These are phyloP conservation scores for Suhomyces emberorum DNA, from an alignment of 805 yeast genomes.

Conservation along the genomic window DNA sequence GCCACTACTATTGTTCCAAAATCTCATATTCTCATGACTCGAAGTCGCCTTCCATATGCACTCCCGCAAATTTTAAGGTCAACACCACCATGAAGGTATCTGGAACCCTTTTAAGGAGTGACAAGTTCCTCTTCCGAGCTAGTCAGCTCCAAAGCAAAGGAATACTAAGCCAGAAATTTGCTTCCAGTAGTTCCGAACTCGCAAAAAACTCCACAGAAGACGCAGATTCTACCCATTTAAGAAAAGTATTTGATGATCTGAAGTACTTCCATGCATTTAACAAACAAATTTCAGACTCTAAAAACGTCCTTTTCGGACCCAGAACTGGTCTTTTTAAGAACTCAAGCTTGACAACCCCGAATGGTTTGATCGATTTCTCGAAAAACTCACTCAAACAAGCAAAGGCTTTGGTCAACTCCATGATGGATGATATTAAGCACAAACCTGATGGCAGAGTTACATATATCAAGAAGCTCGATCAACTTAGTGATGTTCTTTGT, in stretches of 20 bases:
- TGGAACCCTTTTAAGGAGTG: conserved; percentile 3
- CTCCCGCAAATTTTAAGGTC: too few relatives aligned
- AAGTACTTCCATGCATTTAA: conserved; percentile 54
- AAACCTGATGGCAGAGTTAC: conserved; percentile 43
- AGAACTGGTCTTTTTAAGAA: conserved; percentile 70
- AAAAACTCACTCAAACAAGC: conserved; percentile 64
- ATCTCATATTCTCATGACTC: too few relatives aligned
- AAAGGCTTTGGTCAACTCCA: conserved; percentile 52
- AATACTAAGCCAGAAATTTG: neutral
- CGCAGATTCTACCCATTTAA: conserved; percentile 21
- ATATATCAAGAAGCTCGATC: conserved; percentile 67
- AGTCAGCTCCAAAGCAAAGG: neutral
- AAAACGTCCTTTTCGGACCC: conserved; percentile 10
- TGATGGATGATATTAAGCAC: conserved; percentile 38
- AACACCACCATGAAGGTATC: conserved; percentile 3
- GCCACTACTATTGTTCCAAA: too few relatives aligned
- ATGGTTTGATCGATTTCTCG: conserved; percentile 68
- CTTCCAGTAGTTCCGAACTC: neutral
- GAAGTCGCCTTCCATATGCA: too few relatives aligned
- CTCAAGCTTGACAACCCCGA: conserved; percentile 63
- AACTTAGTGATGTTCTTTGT: conserved; percentile 83
- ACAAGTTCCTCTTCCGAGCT: conserved; percentile 2
- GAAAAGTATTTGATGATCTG: conserved; percentile 59
- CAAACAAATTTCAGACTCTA: conserved; percentile 14
- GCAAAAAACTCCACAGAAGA: conserved; percentile 1